Evolutionary conservation across 2,329 filamentous ascomycete species (phyloP).

Genomic region (Plenodomus tracheiphilus): DNA sequence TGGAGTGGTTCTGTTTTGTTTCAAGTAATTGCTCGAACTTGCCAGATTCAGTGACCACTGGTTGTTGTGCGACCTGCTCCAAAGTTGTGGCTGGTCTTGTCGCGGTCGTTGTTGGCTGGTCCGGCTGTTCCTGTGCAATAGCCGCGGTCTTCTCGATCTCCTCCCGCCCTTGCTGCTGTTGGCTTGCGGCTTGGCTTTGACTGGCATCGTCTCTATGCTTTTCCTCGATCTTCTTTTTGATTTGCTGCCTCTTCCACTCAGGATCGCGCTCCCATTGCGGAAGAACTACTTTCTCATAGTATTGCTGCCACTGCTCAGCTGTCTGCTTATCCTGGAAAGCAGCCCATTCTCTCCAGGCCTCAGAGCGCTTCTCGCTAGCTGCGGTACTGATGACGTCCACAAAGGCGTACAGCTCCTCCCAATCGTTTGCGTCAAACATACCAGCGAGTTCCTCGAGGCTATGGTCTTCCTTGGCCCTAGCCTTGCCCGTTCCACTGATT

Average conservation of each 20-base stretch:
- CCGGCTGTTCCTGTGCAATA: background rate
- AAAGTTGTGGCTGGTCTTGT: background rate
- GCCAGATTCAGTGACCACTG: slow-evolving; percentile 9
- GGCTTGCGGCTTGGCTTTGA: slow-evolving; percentile 10
- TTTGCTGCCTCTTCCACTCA: slow-evolving; percentile 22
- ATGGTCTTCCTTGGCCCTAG: slow-evolving; percentile 11
- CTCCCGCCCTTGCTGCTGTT: slow-evolving; percentile 10
- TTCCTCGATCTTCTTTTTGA: slow-evolving; percentile 21
- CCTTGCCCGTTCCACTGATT: slow-evolving; percentile 2
- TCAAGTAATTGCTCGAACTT: slow-evolving; percentile 4
- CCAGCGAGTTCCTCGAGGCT: slow-evolving; percentile 24
- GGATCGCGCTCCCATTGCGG: slow-evolving; percentile 37
- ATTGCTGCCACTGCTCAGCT: slow-evolving; percentile 38
- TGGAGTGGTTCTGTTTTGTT: slow-evolving; percentile 6
- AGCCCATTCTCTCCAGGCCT: slow-evolving; percentile 33
- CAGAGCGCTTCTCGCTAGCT: slow-evolving; percentile 8
- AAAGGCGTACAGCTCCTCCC: slow-evolving; percentile 37
- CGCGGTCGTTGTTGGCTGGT: background rate
- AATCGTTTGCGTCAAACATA: slow-evolving; percentile 32
- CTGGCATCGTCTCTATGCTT: slow-evolving; percentile 3
- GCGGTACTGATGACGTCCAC: slow-evolving; percentile 21
- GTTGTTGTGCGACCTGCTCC: background rate
- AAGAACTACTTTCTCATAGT: slow-evolving; percentile 38
- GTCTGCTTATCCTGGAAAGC: slow-evolving; percentile 21
- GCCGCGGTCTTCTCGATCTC: background rate